These are phyloP conservation scores for Isatis tinctoria DNA, from an alignment of 345 rosid genomes.

Conservation along the genomic window DNA sequence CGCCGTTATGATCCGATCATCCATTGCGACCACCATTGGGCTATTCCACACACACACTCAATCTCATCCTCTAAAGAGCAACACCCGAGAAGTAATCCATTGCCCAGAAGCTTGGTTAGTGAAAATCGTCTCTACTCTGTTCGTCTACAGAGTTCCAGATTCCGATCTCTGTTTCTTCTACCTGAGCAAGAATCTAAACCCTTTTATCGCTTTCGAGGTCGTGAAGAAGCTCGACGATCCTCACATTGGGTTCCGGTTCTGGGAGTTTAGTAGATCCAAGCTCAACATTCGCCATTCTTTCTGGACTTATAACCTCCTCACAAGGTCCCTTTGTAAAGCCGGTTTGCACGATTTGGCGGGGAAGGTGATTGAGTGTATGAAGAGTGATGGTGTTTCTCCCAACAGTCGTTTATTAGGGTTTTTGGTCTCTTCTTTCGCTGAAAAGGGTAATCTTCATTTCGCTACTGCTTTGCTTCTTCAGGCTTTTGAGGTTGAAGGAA, in stretches of 20 bases:
- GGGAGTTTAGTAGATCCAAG: constrained; percentile 63
- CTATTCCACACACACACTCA: constrained; percentile 42
- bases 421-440: constrained; percentile 45
- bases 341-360: constrained; percentile 53
- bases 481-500: constrained; percentile 36
- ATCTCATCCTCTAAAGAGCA: constrained; percentile 31
- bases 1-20: constrained; percentile 51
- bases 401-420: constrained; percentile 45
- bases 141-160: constrained; percentile 37
- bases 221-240: constrained; percentile 56
- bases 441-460: constrained; percentile 41
- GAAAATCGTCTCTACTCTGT: constrained; percentile 61
- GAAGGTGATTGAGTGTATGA: constrained; percentile 55
- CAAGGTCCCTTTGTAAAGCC: constrained; percentile 57
- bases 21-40: constrained; percentile 43
- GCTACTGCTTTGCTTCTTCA: constrained; percentile 53
- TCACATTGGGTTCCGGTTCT: constrained; percentile 50
- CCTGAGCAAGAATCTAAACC: constrained; percentile 54
- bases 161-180: constrained; percentile 46
- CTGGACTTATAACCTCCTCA: constrained; percentile 52
- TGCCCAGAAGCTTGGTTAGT: constrained; percentile 63
- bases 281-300: constrained; percentile 47
- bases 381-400: constrained; percentile 59
- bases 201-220: constrained; percentile 58
- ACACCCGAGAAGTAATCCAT: constrained; percentile 29